Conservation (phyloP, 1,284 basidiomycete species). For the Sphaerobolus stellatus region DNA sequence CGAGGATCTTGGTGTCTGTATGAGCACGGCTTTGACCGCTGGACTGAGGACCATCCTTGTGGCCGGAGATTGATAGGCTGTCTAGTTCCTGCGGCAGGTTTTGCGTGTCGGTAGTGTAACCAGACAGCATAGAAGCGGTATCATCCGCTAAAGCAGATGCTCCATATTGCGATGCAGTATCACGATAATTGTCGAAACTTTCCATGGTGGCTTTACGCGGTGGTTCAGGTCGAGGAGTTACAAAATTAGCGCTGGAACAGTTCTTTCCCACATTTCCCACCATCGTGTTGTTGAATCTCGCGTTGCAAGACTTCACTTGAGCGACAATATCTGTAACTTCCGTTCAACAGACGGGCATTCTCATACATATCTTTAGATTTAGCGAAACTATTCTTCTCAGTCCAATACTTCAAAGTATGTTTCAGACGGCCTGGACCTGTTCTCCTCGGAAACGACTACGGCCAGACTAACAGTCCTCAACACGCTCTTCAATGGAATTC, state of each 20-base stretch:
- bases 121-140: slow-evolving; percentile 68
- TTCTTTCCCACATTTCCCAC: not conserved
- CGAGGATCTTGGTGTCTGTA: slow-evolving; percentile 42
- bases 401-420: too few relatives aligned
- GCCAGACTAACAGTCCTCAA: too few relatives aligned
- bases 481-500: too few relatives aligned
- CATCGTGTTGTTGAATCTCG: not conserved
- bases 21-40: slow-evolving; percentile 21
- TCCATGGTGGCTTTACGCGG: slow-evolving; percentile 58
- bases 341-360: too few relatives aligned
- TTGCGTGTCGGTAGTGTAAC: slow-evolving; percentile 68
- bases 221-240: slow-evolving; percentile 4
- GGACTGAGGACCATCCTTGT: slow-evolving; percentile 26
- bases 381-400: too few relatives aligned
- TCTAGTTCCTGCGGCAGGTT: slow-evolving; percentile 59
- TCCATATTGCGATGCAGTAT: slow-evolving; percentile 75
- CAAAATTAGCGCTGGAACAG: not conserved
- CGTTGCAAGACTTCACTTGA: too few relatives aligned
- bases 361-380: too few relatives aligned
- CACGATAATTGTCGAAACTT: slow-evolving; percentile 85
- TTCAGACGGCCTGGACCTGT: too few relatives aligned
- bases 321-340: too few relatives aligned
- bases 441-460: too few relatives aligned
- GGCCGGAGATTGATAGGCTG: slow-evolving; percentile 56
- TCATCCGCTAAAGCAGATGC: slow-evolving; percentile 78